Evolutionary conservation across 2,329 filamentous ascomycete species (phyloP).

Genomic region (Neoscytalidium dimidiatum): DNA sequence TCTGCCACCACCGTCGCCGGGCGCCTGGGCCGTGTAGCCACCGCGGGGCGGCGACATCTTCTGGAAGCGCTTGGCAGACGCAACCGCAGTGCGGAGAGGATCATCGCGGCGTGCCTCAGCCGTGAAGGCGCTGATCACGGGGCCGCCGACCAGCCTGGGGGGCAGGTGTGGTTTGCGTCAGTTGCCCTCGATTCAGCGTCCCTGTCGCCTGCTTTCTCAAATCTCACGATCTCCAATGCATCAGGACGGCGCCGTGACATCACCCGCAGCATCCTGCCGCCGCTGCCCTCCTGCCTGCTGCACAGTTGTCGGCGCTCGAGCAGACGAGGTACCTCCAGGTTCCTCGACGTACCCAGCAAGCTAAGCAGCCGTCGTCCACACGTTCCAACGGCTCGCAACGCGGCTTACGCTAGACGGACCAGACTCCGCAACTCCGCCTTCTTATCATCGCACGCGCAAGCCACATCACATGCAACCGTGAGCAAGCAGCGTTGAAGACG

Average conservation of each 20-base stretch:
- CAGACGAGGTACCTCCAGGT: background rate
- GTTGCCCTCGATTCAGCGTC: background rate
- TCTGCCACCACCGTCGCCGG: background rate
- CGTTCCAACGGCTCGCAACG: background rate
- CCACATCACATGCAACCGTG: background rate
- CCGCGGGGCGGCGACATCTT: background rate
- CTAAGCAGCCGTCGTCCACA: background rate
- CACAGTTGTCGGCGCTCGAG: background rate
- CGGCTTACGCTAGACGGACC: background rate
- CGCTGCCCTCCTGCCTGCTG: background rate
- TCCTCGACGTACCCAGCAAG: background rate
- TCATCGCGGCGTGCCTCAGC: background rate
- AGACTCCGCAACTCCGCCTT: background rate
- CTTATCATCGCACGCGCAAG: background rate
- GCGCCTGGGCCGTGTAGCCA: background rate
- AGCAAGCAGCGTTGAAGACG: background rate
- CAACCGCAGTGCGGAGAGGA: background rate
- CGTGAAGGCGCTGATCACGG: background rate
- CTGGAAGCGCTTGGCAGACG: conserved; percentile 15
- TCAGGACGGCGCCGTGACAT: background rate
- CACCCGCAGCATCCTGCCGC: background rate
- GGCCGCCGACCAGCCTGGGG: background rate
- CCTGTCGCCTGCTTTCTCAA: background rate
- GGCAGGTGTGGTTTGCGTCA: background rate
- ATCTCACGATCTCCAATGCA: background rate